Evolutionary conservation across 2,329 filamentous ascomycete genomes (phyloP).

Genomic region (Hymenoscyphus fraxineus): DNA sequence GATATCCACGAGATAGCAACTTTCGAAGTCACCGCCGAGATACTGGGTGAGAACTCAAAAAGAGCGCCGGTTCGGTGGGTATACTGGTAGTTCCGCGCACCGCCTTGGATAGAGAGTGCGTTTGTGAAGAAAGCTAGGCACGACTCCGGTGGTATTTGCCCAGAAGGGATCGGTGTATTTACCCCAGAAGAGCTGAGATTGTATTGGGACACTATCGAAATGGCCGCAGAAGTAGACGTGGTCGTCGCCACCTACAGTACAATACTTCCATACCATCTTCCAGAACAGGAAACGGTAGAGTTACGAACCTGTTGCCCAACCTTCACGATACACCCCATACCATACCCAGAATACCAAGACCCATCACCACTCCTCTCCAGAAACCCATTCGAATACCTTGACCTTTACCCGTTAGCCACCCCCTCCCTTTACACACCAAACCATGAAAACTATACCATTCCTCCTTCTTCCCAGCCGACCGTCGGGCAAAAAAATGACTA

Average conservation of each 20-base stretch:
- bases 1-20: slow-evolving; percentile 21
- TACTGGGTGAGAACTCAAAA: slow-evolving; percentile 42
- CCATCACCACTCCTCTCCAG: slow-evolving; percentile 26
- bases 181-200: slow-evolving; percentile 41
- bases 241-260: slow-evolving; percentile 38
- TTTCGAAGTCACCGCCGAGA: slow-evolving; percentile 41
- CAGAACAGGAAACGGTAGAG: not conserved
- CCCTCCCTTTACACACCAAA: slow-evolving; percentile 10
- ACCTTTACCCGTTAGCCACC: not conserved
- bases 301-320: not conserved
- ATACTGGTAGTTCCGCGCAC: slow-evolving; percentile 27
- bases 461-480: slow-evolving; percentile 39
- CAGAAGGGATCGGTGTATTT: not conserved
- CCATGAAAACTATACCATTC: slow-evolving; percentile 36
- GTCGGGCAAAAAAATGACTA: slow-evolving; percentile 48
- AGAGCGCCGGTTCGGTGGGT: slow-evolving; percentile 48
- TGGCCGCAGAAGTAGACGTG: slow-evolving; percentile 55
- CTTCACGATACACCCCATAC: not conserved
- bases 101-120: slow-evolving; percentile 6
- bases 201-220: slow-evolving; percentile 44
- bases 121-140: not conserved
- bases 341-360: not conserved
- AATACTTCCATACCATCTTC: not conserved
- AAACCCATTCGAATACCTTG: slow-evolving; percentile 40
- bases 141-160: not conserved